Evolutionary conservation across 2,329 filamentous ascomycete species (phyloP).

Genomic region (Neospermospora avenae): DNA sequence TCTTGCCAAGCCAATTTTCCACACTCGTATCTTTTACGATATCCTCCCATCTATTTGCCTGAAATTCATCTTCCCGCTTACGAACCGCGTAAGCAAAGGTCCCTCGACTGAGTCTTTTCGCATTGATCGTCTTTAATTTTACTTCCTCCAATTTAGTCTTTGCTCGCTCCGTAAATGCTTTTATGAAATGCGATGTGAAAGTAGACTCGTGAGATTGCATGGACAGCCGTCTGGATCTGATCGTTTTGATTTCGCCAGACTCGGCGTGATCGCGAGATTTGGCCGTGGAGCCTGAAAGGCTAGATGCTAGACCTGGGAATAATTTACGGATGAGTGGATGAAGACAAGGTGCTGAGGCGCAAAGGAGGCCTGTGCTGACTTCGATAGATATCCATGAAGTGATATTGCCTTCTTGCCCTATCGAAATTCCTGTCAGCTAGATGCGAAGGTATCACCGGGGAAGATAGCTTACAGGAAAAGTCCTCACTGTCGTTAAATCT

Average conservation of each 20-base stretch:
- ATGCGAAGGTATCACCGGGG: background rate
- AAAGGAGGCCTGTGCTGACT: slow-evolving; percentile 19
- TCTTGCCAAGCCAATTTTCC: slow-evolving; percentile 1
- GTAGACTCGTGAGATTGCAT: background rate
- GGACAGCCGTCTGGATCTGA: background rate
- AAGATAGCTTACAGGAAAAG: slow-evolving; percentile 13
- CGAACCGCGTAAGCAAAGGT: slow-evolving; percentile 4
- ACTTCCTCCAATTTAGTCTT: slow-evolving; percentile 1
- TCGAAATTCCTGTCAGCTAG: background rate
- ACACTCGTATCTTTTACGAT: background rate
- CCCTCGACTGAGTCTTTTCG: background rate
- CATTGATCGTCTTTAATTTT: slow-evolving; percentile 2
- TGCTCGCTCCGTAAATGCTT: background rate
- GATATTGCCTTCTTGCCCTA: slow-evolving; percentile 15
- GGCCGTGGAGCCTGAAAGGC: background rate
- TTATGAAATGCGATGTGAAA: slow-evolving; percentile 1
- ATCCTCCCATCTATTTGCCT: background rate
- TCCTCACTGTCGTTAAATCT: slow-evolving; percentile 7
- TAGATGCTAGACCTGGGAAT: slow-evolving; percentile 8
- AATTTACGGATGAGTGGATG: slow-evolving; percentile 18
- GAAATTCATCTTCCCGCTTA: slow-evolving; percentile 1
- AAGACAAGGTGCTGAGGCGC: slow-evolving; percentile 20
- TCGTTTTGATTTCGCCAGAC: background rate
- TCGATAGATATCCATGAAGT: slow-evolving; percentile 23
- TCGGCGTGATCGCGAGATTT: background rate